Evolutionary conservation across 164 flowering plant genomes (phyloP), one percentile per base, ranked within the genome.

Genomic region (Santalum album): DNA sequence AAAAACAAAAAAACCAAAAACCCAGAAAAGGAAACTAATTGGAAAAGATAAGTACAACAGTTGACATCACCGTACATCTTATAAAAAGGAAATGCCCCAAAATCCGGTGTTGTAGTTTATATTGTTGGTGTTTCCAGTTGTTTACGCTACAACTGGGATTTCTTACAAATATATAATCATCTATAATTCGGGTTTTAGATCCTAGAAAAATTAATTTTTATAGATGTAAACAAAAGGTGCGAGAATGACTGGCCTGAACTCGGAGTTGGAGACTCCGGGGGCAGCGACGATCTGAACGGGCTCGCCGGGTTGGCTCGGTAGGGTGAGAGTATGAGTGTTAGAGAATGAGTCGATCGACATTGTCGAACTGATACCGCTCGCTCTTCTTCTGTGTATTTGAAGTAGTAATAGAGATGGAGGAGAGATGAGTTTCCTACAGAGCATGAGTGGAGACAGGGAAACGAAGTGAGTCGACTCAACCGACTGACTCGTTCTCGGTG

Each of bases 241-340:
- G n/a, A n/a, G n/a, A n/a, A n/a, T n/a, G n/a, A 51, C 46, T 63
- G 25, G 47, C 97, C 87, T 79, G 83, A 90, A 90, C 7, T 87
- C 79, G n/a, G 85, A 49, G 15, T 69, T 68, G 19, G 90, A 71
- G 51, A 90, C 55, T 0, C 87, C 90, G 6, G 81, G 76, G 1
- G 81, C 82, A 19, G 97, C 90, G 0, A 72, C 70, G 54, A 90
- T 53, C 18, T 67, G 65, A 21, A 90, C 80, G 38, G 84, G 74
- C 34, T 66, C 66, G 32, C 57, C 71, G 60, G 39, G 75, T 65
- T 69, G 84, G 58, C 35, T 29, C 23, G 84, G 75, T 53, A 90
- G 61, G 26, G 64, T 58, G 65, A 89, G 65, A 29, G 75, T 64
- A 61, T 67, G 81, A 27, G 76, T 64, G 34, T 64, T 77, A n/a